A percentile compares a stretch with the other conserved stretches of the same genome.
Conservation (phyloP, 2,329 filamentous ascomycete genomes). For the Diatrype stigma region DNA sequence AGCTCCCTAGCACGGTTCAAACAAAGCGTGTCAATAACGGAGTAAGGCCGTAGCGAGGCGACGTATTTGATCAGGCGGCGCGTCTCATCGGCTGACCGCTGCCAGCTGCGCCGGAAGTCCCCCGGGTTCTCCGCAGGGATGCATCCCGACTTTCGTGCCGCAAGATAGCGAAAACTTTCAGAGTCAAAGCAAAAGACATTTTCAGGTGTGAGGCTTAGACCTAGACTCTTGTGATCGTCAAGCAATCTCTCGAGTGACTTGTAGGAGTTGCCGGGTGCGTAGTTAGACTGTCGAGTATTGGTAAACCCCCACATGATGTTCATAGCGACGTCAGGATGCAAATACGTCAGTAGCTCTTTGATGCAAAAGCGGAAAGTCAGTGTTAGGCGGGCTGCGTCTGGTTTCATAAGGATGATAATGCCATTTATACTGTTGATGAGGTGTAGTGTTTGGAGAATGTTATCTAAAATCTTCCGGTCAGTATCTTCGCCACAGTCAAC, state of each 20-base stretch:
- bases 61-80: conserved; percentile 29
- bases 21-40: conserved; percentile 33
- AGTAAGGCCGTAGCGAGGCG: conserved; percentile 23
- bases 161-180: conserved; percentile 39
- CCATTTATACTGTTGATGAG: conserved; percentile 34
- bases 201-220: conserved; percentile 24
- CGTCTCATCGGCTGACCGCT: conserved; percentile 28
- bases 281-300: conserved; percentile 37
- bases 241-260: conserved; percentile 29
- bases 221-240: conserved; percentile 24
- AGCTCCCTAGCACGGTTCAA: conserved; percentile 33
- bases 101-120: conserved; percentile 33
- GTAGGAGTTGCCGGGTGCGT: conserved; percentile 36
- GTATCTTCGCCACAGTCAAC: conserved; percentile 34
- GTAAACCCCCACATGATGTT: conserved; percentile 42
- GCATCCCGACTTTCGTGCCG: conserved; percentile 28
- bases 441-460: conserved; percentile 32
- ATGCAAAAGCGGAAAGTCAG: conserved; percentile 37
- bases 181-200: conserved; percentile 39
- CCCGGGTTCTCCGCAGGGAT: conserved; percentile 26
- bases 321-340: conserved; percentile 32
- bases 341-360: conserved; percentile 34
- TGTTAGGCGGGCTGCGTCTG: conserved; percentile 33
- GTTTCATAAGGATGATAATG: conserved; percentile 38
- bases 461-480: conserved; percentile 35